A percentile compares a stretch with the other conserved stretches of the same genome.
Evolutionary conservation across 495 filamentous ascomycete genomes (phyloP).

Genomic region (Aspergillus kassunensis): DNA sequence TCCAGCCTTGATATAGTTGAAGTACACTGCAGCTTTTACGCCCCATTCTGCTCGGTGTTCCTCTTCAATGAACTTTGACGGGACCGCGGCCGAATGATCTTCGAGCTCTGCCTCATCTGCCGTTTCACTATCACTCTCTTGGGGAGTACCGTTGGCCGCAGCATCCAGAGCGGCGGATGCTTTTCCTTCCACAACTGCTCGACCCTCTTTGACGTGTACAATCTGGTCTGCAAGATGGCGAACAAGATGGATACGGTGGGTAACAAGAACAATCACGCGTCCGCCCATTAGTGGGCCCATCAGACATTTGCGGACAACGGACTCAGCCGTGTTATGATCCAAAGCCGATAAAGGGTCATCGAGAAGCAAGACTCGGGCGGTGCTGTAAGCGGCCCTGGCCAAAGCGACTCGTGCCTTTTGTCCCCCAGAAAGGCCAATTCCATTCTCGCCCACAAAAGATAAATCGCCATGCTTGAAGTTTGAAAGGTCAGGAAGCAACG

Average conservation of each 20-base stretch:
- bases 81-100: slow-evolving; percentile 48
- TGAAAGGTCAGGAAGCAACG: slow-evolving; percentile 58
- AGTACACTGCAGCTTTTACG: slow-evolving; percentile 70
- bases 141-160: slow-evolving; percentile 15
- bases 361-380: slow-evolving; percentile 58
- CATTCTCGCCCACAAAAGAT: slow-evolving; percentile 67
- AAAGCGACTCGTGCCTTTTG: slow-evolving; percentile 67
- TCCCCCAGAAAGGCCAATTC: slow-evolving; percentile 66
- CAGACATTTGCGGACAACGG: slow-evolving; percentile 65
- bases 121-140: slow-evolving; percentile 27
- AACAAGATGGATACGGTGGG: slow-evolving; percentile 71
- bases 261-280: slow-evolving; percentile 67
- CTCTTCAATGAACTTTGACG: slow-evolving; percentile 79
- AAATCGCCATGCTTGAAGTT: slow-evolving; percentile 62
- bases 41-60: slow-evolving; percentile 73
- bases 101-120: slow-evolving; percentile 35
- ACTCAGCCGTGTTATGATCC: slow-evolving; percentile 72
- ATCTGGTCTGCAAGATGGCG: slow-evolving; percentile 62
- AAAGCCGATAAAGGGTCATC: slow-evolving; percentile 69
- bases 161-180: slow-evolving; percentile 15
- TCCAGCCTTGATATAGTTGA: slow-evolving; percentile 77
- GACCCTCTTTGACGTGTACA: slow-evolving; percentile 58
- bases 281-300: slow-evolving; percentile 57
- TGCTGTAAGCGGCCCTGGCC: slow-evolving; percentile 67
- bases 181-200: slow-evolving; percentile 46